Conservation (phyloP, 495 filamentous ascomycete genomes). For the Penicillium soppii region DNA sequence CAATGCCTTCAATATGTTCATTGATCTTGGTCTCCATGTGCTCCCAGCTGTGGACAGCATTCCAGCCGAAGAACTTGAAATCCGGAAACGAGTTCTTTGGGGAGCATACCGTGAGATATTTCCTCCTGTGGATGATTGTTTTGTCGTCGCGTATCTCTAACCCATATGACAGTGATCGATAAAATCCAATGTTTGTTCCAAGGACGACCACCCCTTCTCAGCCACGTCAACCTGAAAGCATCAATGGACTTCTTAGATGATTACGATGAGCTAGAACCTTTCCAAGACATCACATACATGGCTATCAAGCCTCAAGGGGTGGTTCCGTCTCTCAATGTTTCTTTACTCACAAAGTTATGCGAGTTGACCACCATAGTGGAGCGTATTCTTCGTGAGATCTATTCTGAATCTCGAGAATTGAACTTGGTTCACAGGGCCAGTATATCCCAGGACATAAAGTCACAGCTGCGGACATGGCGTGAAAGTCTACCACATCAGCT, state of each 20-base stretch:
- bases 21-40: constrained; percentile 47
- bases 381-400: constrained; percentile 29
- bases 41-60: constrained; percentile 17
- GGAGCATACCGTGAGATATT: constrained; percentile 36
- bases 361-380: constrained; percentile 31
- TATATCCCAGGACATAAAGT: constrained; percentile 22
- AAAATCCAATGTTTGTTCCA: constrained; percentile 38
- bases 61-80: constrained; percentile 41
- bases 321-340: constrained; percentile 28
- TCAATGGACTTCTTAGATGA: constrained; percentile 31
- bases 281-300: constrained; percentile 25
- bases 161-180: constrained; percentile 18
- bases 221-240: constrained; percentile 26
- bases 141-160: neutral
- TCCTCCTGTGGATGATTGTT: neutral
- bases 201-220: constrained; percentile 31
- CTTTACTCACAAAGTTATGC: constrained; percentile 30
- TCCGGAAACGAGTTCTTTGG: constrained; percentile 42
- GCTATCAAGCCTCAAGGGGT: constrained; percentile 1
- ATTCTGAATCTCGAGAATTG: constrained; percentile 26
- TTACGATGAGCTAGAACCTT: constrained; percentile 35
- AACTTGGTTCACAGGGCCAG: constrained; percentile 12
- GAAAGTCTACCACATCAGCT: constrained; percentile 23
- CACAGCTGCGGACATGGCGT: constrained; percentile 23
- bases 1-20: constrained; percentile 44